A percentile compares a stretch with the other conserved stretches of the same genome.
Evolutionary conservation across 2,329 filamentous ascomycete species (phyloP).

Genomic region (Mycogone perniciosa): DNA sequence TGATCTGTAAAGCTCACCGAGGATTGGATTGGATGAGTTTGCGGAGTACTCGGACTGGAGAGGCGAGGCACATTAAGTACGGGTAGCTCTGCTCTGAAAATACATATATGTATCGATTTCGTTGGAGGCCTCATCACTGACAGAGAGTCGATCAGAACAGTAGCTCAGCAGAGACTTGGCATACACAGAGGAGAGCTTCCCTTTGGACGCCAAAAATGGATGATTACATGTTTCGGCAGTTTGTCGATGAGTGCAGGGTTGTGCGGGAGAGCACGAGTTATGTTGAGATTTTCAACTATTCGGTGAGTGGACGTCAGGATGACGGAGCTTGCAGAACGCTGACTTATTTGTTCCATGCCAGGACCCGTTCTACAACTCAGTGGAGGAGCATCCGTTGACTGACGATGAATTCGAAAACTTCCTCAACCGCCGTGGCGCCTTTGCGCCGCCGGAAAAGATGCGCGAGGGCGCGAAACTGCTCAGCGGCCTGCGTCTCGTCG

Average conservation of each 20-base stretch:
- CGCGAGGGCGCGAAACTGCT: slow-evolving; percentile 38
- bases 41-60: too few relatives aligned
- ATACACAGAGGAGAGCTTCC: background rate
- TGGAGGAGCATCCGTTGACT: slow-evolving; percentile 46
- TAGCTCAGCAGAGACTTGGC: too few relatives aligned
- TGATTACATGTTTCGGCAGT: slow-evolving; percentile 49
- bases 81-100: too few relatives aligned
- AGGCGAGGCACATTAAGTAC: too few relatives aligned
- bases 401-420: slow-evolving; percentile 54
- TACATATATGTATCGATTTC: too few relatives aligned
- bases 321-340: too few relatives aligned
- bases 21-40: too few relatives aligned
- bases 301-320: slow-evolving; percentile 33
- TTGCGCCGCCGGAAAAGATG: slow-evolving; percentile 38
- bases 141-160: too few relatives aligned
- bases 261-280: slow-evolving; percentile 49
- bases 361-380: slow-evolving; percentile 44
- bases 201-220: slow-evolving; percentile 38
- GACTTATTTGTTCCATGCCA: slow-evolving; percentile 18
- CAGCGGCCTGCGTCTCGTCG: slow-evolving; percentile 47
- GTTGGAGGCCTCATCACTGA: too few relatives aligned
- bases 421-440: slow-evolving; percentile 48
- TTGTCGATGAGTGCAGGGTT: slow-evolving; percentile 41
- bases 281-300: slow-evolving; percentile 54
- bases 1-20: too few relatives aligned